Evolutionary conservation across 768 basidiomycete genomes (phyloP), one percentile per base, ranked within the genome.

Genomic region (Lyophyllum semitale): DNA sequence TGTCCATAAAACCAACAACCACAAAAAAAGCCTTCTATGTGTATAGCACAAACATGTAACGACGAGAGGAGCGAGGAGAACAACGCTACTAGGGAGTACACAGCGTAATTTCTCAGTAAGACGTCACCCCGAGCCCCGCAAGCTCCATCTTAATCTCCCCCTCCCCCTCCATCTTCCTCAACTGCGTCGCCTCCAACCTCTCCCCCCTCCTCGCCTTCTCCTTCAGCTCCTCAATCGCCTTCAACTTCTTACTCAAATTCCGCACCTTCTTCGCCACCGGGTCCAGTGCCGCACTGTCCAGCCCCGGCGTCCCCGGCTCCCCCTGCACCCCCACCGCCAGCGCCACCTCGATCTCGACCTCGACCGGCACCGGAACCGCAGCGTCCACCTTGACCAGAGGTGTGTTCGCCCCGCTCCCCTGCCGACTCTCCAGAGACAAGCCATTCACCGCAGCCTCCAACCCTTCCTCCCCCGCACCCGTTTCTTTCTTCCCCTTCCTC

Each of bases 151-250:
- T 77, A 65, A 98, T 93, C 56, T 90, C 90, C 8, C 68, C 81
- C 71, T 98, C 95, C 8, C 88, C 87, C 38, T 97, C 95, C 64
- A 98, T 96, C 84, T 99, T 99, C 84, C 90, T 91, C 62, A 96
- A 76, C 72, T 99, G 96, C 17, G 96, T 99, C 53, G 87, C 88
- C 71, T 99, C 96, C 27, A 99, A 80, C 52, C 88, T 84, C 70
- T 98, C 95, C 0, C 97, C 96, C 32, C 90, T 84, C 66, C 84
- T 88, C 25, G 84, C 82, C 76, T 95, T 94, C 61, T 91, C 92
- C 77, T 98, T 98, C 47, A 99, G 84, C 66, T 98, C 95, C 20
- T 98, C 94, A 61, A 99, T 98, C n/a, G 96, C 96, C 70, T 97
- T 98, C 61, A 99, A 80, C 87, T 97, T 99, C 82, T 99, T 99